Conservation (phyloP, 2,329 filamentous ascomycete genomes). For the Sarocladium strictum region DNA sequence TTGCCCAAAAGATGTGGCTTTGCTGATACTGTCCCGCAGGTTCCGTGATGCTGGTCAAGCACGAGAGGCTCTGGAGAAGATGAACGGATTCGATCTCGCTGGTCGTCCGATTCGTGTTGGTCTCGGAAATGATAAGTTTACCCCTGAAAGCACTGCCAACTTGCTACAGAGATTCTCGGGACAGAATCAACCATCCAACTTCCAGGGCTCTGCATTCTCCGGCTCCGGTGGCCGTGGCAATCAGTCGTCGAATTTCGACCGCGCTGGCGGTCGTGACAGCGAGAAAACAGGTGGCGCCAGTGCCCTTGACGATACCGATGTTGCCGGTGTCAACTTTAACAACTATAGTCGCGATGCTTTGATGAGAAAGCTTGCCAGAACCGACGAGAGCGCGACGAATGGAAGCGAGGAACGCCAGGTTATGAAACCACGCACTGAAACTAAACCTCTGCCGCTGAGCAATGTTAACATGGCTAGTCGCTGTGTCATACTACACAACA, state of each 20-base stretch:
- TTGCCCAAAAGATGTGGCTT: conserved; percentile 20
- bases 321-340: conserved; percentile 98
- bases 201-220: conserved; percentile 87
- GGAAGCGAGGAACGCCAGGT: conserved; percentile 65
- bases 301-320: conserved; percentile 94
- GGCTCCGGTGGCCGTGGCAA: conserved; percentile 82
- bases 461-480: conserved; percentile 89
- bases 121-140: conserved; percentile 99
- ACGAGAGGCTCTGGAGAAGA: conserved; percentile 92
- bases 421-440: conserved; percentile 71
- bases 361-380: conserved; percentile 97
- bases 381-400: conserved; percentile 69
- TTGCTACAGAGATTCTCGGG: conserved; percentile 79
- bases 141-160: conserved; percentile 90
- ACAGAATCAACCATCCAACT: conserved; percentile 43
- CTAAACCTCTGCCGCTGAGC: conserved; percentile 65
- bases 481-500: conserved; percentile 90
- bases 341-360: conserved; percentile 97
- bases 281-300: conserved; percentile 89
- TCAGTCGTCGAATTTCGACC: conserved; percentile 83
- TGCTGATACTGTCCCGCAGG: conserved; percentile 43
- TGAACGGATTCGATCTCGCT: conserved; percentile 98
- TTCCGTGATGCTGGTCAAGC: conserved; percentile 88
- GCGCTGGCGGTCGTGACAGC: conserved; percentile 79
- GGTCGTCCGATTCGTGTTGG: conserved; percentile 96